These are phyloP conservation scores for Chlorella sp. DNA, from an alignment of 139 green algal species.

Conservation along the genomic window DNA sequence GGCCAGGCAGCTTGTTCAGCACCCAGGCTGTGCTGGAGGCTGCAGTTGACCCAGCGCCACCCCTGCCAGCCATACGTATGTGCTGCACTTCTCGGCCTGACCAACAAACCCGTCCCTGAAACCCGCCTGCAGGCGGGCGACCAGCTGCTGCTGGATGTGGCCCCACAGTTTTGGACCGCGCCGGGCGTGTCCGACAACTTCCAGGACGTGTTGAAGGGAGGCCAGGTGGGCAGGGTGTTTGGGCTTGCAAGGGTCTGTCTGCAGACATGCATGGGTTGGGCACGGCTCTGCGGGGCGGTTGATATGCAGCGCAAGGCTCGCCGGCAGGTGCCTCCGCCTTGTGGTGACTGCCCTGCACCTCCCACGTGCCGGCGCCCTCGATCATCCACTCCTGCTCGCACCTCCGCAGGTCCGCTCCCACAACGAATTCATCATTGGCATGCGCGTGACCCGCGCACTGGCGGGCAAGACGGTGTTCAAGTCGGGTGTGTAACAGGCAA, in stretches of 20 bases:
- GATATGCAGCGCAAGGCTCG: too few species aligned
- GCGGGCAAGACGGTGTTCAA: constrained; percentile 55
- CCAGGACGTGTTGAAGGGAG: constrained; percentile 28
- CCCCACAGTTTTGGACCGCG: constrained; percentile 44
- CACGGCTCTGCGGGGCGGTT: too few species aligned
- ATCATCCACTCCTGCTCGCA: background rate
- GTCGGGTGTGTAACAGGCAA: constrained; percentile 23
- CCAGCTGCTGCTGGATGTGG: constrained; percentile 66
- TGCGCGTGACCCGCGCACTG: constrained; percentile 45
- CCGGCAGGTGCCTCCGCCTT: too few species aligned
- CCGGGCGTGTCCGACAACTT: constrained; percentile 49
- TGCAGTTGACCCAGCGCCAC: background rate
- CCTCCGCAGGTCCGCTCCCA: constrained; percentile 28
- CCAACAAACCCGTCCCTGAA: too few species aligned
- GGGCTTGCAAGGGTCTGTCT: too few species aligned
- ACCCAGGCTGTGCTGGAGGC: too few species aligned
- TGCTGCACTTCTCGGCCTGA: too few species aligned
- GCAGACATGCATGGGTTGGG: too few species aligned
- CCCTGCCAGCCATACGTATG: too few species aligned
- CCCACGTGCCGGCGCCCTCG: too few species aligned
- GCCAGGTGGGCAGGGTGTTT: constrained; percentile 32
- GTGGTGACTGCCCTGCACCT: too few species aligned
- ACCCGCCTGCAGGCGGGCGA: constrained; percentile 51
- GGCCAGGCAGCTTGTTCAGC: too few species aligned
- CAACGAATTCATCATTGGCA: constrained; percentile 52